Conservation (phyloP, 2,329 filamentous ascomycete genomes). For the Aspergillus eucalypticola region DNA sequence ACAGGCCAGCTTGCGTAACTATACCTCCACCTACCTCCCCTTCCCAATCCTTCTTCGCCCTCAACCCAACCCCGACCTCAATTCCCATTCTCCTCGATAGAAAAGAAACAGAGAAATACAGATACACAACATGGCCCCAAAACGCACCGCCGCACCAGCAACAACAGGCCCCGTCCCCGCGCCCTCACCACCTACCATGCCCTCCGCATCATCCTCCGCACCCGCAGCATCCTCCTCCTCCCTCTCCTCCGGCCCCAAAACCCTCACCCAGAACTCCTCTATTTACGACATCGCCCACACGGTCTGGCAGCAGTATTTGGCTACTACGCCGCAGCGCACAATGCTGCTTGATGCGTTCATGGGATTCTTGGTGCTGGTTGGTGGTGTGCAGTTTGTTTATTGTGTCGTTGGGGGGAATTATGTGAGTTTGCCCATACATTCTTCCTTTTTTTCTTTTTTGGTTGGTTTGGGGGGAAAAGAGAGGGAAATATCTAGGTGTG, state of each 20-base stretch:
- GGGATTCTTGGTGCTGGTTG: constrained; percentile 80
- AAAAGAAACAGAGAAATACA: too few relatives aligned
- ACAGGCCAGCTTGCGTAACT: constrained; percentile 10
- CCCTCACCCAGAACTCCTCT: constrained; percentile 43
- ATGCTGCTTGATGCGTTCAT: constrained; percentile 93
- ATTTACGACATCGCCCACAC: constrained; percentile 62
- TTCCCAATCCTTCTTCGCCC: background rate
- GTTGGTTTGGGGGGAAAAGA: background rate
- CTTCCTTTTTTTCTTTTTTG: too few relatives aligned
- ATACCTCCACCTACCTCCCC: background rate
- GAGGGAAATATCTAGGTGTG: too few relatives aligned
- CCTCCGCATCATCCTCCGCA: constrained; percentile 21
- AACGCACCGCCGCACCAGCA: constrained; percentile 25
- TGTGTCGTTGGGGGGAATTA: constrained; percentile 92
- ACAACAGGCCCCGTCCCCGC: constrained; percentile 26
- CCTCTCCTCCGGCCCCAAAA: constrained; percentile 36
- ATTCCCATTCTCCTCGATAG: background rate
- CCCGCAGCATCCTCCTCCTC: constrained; percentile 29
- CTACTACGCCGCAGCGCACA: constrained; percentile 81
- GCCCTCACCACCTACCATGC: constrained; percentile 31
- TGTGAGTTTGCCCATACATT: constrained; percentile 58
- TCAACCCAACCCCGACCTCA: background rate
- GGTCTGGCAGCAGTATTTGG: constrained; percentile 75
- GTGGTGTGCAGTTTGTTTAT: constrained; percentile 89
- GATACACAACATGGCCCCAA: constrained; percentile 18